Conservation (phyloP, 441 rosid genomes). For the Populus trichocarpa region DNA sequence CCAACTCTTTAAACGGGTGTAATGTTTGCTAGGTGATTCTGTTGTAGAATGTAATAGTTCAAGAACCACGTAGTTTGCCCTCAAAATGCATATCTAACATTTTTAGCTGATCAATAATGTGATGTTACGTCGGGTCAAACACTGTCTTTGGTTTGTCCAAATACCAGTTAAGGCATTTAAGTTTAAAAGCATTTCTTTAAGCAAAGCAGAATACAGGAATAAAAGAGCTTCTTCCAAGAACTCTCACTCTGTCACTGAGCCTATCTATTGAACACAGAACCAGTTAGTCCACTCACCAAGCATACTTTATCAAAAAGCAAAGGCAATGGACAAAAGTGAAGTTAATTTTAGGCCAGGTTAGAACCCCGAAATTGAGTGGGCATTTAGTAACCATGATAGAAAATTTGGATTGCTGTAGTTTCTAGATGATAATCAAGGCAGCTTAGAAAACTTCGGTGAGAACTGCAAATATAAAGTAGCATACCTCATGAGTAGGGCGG, state of each 20-base stretch:
- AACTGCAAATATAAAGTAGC: not conserved
- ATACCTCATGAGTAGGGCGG: slow-evolving; percentile 78
- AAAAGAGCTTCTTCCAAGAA: not conserved
- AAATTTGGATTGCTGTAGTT: not conserved
- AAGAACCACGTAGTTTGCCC: not conserved
- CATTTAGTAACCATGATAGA: not conserved
- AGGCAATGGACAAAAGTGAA: not conserved
- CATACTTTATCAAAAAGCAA: not conserved
- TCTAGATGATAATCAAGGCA: not conserved
- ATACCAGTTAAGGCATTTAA: not conserved
- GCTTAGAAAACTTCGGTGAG: not conserved
- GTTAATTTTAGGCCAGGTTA: not conserved
- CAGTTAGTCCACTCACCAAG: not conserved
- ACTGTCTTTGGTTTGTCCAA: not conserved
- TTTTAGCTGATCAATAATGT: not conserved
- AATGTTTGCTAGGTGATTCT: no score
- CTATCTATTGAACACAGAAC: not conserved
- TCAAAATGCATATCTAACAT: not conserved
- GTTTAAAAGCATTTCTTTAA: not conserved
- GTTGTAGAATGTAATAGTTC: not conserved
- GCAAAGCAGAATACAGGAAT: not conserved
- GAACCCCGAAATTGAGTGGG: not conserved
- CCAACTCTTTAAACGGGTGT: no score
- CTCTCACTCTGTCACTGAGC: not conserved
- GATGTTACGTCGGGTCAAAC: not conserved